Evolutionary conservation across 257 asterid species (phyloP).

Genomic region (Plantago major): DNA sequence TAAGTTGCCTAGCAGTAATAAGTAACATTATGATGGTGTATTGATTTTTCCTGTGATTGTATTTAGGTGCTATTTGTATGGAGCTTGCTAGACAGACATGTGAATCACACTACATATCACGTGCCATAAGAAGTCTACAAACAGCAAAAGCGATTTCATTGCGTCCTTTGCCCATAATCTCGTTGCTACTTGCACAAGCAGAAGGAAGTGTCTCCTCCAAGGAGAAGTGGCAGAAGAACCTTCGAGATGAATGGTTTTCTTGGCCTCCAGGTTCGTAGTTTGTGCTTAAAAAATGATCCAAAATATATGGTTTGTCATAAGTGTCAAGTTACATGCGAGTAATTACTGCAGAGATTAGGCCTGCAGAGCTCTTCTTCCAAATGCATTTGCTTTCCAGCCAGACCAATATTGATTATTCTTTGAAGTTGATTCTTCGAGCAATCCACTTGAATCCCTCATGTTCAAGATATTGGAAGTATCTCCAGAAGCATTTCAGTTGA

Average conservation of each 20-base stretch:
- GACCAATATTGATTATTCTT: slow-evolving; percentile 24
- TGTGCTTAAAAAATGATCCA: neutral
- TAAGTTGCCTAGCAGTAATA: no score
- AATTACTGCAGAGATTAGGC: slow-evolving; percentile 54
- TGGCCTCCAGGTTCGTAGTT: slow-evolving; percentile 74
- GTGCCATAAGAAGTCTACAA: slow-evolving; percentile 70
- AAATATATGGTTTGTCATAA: no score
- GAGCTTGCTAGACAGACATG: slow-evolving; percentile 76
- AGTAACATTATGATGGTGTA: neutral
- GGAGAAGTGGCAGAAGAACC: slow-evolving; percentile 66
- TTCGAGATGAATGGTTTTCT: slow-evolving; percentile 71
- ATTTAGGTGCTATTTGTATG: slow-evolving; percentile 78
- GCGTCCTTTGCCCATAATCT: slow-evolving; percentile 54
- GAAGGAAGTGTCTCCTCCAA: slow-evolving; percentile 85
- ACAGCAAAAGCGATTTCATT: slow-evolving; percentile 52
- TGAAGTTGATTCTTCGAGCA: slow-evolving; percentile 66
- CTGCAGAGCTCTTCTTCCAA: slow-evolving; percentile 88
- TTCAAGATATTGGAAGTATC: slow-evolving; percentile 76
- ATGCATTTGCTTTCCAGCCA: slow-evolving; percentile 65
- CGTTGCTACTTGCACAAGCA: slow-evolving; percentile 78
- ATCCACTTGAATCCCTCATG: slow-evolving; percentile 83
- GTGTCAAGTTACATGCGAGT: neutral
- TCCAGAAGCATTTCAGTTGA: slow-evolving; percentile 31
- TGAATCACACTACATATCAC: slow-evolving; percentile 59
- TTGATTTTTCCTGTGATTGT: slow-evolving; percentile 13